Evolutionary conservation across 169 alveolate genomes (phyloP), one percentile per base, ranked within the genome.

Genomic region (Cryptosporidium ryanae): DNA sequence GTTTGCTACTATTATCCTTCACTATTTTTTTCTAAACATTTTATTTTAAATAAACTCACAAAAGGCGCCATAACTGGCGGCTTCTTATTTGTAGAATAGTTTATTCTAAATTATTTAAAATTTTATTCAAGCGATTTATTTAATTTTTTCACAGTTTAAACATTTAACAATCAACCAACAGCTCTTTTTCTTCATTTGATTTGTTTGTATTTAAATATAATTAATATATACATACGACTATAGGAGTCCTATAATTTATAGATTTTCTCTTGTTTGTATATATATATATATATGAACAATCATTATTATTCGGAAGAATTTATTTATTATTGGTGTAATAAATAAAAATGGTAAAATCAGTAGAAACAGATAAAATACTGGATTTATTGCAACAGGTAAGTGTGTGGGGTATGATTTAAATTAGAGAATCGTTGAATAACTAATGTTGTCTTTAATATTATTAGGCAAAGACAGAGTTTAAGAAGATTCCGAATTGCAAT

Each of bases 331-430:
- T 38, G 46, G 1, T 6, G 8, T 38, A 38, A 38, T 38, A 38
- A 38, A 38, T 25, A 54, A 54, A 54, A 52, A 52, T 52, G 63
- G 5, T 21, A 52, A 59, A 49, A 44, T 43, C 32, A 18, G 71
- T 76, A n/a, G 87, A 76, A 34, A 59, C 87, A n/a, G 59, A 59
- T 44, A 59, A 55, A 23, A 57, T 76, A 8, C 29, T 76, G 8
- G 43, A 12, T 59, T 55, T 76, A 21, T 21, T 76, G 10, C 68
- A 76, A 10, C 87, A 76, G 64, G 87, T 76, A 76, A 21, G 87
- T 59, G 46, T 38, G 46, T 38, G 46, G 46, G 46, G 46, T 38
- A 38, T 38, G 8, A 6, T 10, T 38, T 59, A 7, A 25, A 61
- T 1, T 18, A 31, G 3, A 61, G 4, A 13, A 15, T 46, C 15